phyloP scores from a whole-genome alignment of 1,284 basidiomycete genomes.

The Cryptococcus wingfieldii region DNA sequence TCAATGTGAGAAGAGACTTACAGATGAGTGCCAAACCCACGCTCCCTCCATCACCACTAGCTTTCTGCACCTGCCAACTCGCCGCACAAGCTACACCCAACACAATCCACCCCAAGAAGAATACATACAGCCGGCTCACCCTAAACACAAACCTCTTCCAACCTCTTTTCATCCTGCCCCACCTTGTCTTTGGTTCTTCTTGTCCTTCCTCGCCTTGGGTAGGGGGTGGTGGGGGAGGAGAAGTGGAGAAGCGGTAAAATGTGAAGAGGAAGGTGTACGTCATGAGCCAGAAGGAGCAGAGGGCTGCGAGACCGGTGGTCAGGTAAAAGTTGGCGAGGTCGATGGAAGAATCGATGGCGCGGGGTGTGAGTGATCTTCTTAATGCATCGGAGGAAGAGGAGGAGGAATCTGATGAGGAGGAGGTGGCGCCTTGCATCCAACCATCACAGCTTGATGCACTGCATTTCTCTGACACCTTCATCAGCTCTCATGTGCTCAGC shows the following conservation, averaged over 20 bases:
- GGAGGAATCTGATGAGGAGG: conserved; percentile 2
- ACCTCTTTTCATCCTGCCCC: not conserved
- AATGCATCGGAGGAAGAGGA: not conserved
- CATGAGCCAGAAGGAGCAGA: conserved; percentile 18
- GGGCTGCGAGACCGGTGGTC: conserved; percentile 17
- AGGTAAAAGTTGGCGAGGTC: conserved; percentile 19
- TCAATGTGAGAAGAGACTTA: conserved; percentile 1
- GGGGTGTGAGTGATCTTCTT: not conserved
- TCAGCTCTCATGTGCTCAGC: not conserved
- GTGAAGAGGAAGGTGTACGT: conserved; percentile 18
- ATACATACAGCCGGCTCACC: conserved; percentile 10
- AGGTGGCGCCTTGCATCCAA: conserved; percentile 13
- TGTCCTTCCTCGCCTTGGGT: not conserved
- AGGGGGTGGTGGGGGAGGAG: not conserved
- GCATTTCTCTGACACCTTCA: conserved; percentile 14
- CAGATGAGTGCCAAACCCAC: conserved; percentile 9
- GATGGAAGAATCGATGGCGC: not conserved
- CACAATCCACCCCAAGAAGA: conserved; percentile 10
- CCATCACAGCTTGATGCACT: conserved; percentile 11
- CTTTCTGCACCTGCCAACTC: conserved; percentile 2
- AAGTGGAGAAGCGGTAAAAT: conserved; percentile 11
- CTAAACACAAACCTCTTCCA: conserved; percentile 12
- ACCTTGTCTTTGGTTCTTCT: not conserved
- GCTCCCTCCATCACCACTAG: conserved; percentile 2
- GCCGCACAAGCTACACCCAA: conserved; percentile 12